Evolutionary conservation across 2,329 filamentous ascomycete genomes (phyloP).

Genomic region (Arthrinium phaeospermum): DNA sequence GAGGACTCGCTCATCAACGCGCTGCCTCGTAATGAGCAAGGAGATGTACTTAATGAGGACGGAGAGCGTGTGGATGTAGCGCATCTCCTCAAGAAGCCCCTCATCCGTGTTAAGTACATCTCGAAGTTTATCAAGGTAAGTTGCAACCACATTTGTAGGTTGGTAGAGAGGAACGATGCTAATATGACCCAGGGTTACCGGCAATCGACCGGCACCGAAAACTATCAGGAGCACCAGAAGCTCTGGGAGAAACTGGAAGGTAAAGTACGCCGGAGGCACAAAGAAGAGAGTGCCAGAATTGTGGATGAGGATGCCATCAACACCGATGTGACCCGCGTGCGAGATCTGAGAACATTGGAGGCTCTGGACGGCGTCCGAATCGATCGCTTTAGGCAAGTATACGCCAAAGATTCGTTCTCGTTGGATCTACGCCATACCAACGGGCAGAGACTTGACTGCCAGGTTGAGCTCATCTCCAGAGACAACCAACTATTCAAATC

Average conservation of each 20-base stretch:
- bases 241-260: constrained; percentile 76
- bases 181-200: constrained; percentile 60
- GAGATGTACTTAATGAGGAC: constrained; percentile 72
- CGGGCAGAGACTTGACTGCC: constrained; percentile 87
- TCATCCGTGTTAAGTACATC: constrained; percentile 88
- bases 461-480: constrained; percentile 83
- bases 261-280: constrained; percentile 75
- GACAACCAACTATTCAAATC: constrained; percentile 74
- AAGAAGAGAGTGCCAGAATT: constrained; percentile 74
- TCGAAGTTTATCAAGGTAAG: constrained; percentile 78
- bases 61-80: constrained; percentile 94
- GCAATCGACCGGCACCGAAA: constrained; percentile 56
- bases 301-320: constrained; percentile 86
- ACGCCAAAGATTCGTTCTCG: constrained; percentile 88
- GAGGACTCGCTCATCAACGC: constrained; percentile 65
- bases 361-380: constrained; percentile 73
- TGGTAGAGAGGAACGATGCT: constrained; percentile 30
- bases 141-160: neutral
- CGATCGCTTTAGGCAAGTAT: constrained; percentile 80
- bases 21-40: constrained; percentile 66
- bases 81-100: constrained; percentile 85
- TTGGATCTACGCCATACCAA: constrained; percentile 86
- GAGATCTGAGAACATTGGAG: constrained; percentile 79
- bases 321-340: constrained; percentile 80
- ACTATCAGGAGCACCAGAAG: constrained; percentile 63